phyloP scores from a whole-genome alignment of 1,284 basidiomycete genomes.

The Tremellales sp. region DNA sequence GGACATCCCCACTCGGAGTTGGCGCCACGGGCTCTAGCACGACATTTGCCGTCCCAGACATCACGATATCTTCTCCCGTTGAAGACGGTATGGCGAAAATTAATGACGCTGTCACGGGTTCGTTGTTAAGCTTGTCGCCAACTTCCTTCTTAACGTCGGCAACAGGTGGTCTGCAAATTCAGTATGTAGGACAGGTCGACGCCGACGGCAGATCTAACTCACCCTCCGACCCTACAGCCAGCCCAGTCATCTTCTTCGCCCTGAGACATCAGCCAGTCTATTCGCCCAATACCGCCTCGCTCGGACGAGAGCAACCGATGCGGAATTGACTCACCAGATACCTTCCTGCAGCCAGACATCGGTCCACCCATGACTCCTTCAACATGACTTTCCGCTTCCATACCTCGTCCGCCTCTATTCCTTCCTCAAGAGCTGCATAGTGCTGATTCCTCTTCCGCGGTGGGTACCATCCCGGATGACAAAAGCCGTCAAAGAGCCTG shows the following conservation, averaged over 20 bases:
- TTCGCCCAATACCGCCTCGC: too few relatives aligned
- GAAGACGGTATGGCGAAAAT: too few relatives aligned
- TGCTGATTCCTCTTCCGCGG: not conserved
- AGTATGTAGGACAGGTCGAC: too few relatives aligned
- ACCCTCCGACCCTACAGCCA: not conserved
- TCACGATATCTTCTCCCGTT: too few relatives aligned
- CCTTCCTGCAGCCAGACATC: slow-evolving; percentile 15
- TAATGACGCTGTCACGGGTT: too few relatives aligned
- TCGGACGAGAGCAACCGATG: not conserved
- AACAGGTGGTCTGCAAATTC: too few relatives aligned
- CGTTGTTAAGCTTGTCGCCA: too few relatives aligned
- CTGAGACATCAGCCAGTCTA: not conserved
- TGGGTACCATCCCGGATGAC: slow-evolving; percentile 25
- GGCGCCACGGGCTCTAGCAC: too few relatives aligned
- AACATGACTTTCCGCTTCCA: slow-evolving; percentile 28
- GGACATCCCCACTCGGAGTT: too few relatives aligned
- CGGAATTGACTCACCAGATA: not conserved
- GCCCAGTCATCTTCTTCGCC: not conserved
- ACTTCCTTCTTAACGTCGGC: too few relatives aligned
- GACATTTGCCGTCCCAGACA: too few relatives aligned
- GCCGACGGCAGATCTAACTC: too few relatives aligned
- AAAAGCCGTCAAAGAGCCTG: slow-evolving; percentile 26
- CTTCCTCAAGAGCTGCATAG: not conserved
- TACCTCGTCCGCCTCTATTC: slow-evolving; percentile 2
- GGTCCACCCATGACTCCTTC: slow-evolving; percentile 17